These are phyloP conservation scores for Colletotrichum lini DNA, from an alignment of 2,329 filamentous ascomycete species.

Conservation along the genomic window DNA sequence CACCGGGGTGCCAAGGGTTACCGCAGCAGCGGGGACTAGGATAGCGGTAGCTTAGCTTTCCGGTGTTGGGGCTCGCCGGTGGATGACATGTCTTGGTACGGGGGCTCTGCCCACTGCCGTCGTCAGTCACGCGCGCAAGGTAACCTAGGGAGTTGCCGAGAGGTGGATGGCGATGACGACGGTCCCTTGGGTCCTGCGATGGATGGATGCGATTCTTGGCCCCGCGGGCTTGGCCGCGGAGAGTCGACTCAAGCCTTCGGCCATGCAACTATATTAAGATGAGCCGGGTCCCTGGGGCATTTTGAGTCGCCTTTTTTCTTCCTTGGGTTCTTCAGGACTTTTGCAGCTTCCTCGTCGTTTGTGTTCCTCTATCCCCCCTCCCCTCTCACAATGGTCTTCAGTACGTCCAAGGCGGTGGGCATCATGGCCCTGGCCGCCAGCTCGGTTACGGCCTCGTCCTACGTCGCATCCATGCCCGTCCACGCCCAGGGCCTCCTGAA, in stretches of 20 bases:
- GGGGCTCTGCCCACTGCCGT: neutral
- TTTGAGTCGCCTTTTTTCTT: neutral
- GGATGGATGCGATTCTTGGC: neutral
- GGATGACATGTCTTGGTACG: constrained; percentile 17
- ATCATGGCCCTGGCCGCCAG: constrained; percentile 26
- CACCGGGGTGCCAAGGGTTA: constrained; percentile 19
- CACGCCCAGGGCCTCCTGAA: constrained; percentile 59
- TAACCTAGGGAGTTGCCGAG: neutral
- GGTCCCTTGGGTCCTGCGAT: constrained; percentile 6
- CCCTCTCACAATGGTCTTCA: constrained; percentile 26
- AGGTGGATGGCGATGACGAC: constrained; percentile 25
- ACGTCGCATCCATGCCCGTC: constrained; percentile 41
- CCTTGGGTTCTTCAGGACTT: neutral
- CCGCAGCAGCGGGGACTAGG: neutral
- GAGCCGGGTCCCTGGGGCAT: neutral
- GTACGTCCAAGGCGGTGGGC: constrained; percentile 29
- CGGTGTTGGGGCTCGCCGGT: neutral
- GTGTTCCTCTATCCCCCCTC: neutral
- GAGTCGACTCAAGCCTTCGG: neutral
- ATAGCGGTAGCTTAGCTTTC: neutral
- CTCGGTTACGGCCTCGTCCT: constrained; percentile 37
- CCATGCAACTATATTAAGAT: constrained; percentile 20
- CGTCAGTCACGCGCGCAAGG: constrained; percentile 26
- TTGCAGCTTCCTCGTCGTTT: neutral
- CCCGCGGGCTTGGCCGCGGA: constrained; percentile 24